Evolutionary conservation across 2,329 filamentous ascomycete species (phyloP).

Genomic region (Pseudocercospora fijiensis): DNA sequence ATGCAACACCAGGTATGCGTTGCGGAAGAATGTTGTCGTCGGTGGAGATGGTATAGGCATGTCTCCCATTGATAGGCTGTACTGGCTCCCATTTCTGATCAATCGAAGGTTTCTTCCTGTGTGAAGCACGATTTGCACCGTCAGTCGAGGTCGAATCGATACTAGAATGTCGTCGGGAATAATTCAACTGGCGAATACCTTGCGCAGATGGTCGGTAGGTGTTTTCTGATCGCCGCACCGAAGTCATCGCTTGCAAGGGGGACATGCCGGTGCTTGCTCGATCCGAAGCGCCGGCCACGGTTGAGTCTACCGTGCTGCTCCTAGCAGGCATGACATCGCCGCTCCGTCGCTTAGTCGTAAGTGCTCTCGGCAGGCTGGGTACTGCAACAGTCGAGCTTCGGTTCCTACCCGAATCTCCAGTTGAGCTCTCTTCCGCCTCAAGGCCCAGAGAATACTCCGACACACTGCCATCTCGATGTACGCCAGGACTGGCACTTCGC

Average conservation of each 20-base stretch:
- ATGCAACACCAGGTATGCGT: constrained; percentile 36
- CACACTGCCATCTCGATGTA: constrained; percentile 36
- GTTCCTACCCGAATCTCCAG: constrained; percentile 46
- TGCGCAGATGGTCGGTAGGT: constrained; percentile 39
- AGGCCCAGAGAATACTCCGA: constrained; percentile 45
- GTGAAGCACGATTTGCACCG: constrained; percentile 37
- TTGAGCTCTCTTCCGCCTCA: constrained; percentile 40
- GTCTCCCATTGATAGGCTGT: constrained; percentile 24
- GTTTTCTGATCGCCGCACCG: constrained; percentile 36
- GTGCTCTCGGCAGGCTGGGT: constrained; percentile 21
- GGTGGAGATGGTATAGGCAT: constrained; percentile 29
- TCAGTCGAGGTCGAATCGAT: constrained; percentile 63
- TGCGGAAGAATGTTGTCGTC: constrained; percentile 25
- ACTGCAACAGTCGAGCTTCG: constrained; percentile 46
- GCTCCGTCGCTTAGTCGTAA: constrained; percentile 26
- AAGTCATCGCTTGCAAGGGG: constrained; percentile 36
- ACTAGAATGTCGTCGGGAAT: constrained; percentile 83
- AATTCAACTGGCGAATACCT: constrained; percentile 58
- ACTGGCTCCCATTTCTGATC: constrained; percentile 55
- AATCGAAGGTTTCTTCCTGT: constrained; percentile 59
- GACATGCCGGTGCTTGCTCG: constrained; percentile 31
- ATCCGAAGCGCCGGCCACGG: constrained; percentile 28
- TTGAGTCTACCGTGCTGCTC: constrained; percentile 19
- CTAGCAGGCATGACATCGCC: constrained; percentile 17
- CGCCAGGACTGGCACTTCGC: constrained; percentile 50